These are phyloP conservation scores for Pyricularia sp. DNA, from an alignment of 2,329 filamentous ascomycete species.

Conservation along the genomic window DNA sequence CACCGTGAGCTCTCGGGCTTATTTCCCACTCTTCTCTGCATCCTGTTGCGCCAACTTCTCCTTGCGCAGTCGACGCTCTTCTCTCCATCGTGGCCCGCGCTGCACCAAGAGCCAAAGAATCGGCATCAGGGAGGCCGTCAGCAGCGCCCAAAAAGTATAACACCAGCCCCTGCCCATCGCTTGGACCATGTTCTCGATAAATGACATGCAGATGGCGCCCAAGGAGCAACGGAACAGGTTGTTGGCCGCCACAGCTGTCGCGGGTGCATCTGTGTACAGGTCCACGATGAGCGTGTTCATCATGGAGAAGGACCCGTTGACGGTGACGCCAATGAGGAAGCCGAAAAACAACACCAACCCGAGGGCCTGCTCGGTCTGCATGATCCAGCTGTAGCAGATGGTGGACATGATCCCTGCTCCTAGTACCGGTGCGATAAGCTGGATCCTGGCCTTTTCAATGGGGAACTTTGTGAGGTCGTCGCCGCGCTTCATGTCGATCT, in stretches of 20 bases:
- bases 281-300: slow-evolving; percentile 57
- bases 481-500: slow-evolving; percentile 48
- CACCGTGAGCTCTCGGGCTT: neutral
- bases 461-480: slow-evolving; percentile 42
- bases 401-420: slow-evolving; percentile 41
- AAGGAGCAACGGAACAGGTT: slow-evolving; percentile 54
- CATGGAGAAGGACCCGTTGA: slow-evolving; percentile 54
- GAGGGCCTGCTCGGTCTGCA: slow-evolving; percentile 24
- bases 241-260: slow-evolving; percentile 54
- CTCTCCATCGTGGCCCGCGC: slow-evolving; percentile 41
- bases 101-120: slow-evolving; percentile 36
- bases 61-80: slow-evolving; percentile 23
- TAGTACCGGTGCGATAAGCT: slow-evolving; percentile 45
- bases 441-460: slow-evolving; percentile 44
- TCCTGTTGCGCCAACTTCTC: slow-evolving; percentile 17
- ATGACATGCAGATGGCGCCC: slow-evolving; percentile 48
- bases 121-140: slow-evolving; percentile 39
- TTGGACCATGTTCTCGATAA: slow-evolving; percentile 49
- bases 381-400: slow-evolving; percentile 45
- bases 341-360: slow-evolving; percentile 45
- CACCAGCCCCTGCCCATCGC: slow-evolving; percentile 52
- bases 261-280: slow-evolving; percentile 49
- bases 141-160: slow-evolving; percentile 47
- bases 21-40: neutral
- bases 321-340: slow-evolving; percentile 46